Evolutionary conservation across 2,329 filamentous ascomycete species (phyloP).

Genomic region (Epichloe festucae): DNA sequence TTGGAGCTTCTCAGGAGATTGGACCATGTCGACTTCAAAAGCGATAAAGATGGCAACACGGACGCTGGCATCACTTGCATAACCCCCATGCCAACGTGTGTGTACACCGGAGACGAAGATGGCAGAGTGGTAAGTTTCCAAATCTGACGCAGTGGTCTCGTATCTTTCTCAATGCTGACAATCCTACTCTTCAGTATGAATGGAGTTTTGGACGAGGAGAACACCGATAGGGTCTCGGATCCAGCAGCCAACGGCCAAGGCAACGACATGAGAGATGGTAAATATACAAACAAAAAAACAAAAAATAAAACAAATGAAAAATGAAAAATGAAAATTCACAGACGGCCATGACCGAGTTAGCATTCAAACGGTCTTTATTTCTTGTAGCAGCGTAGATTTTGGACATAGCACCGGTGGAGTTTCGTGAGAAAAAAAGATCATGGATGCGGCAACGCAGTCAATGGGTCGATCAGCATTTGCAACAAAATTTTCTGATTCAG

Average conservation of each 20-base stretch:
- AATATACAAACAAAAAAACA: neutral
- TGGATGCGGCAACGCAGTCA: neutral
- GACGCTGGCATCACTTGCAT: slow-evolving; percentile 75
- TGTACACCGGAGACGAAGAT: slow-evolving; percentile 91
- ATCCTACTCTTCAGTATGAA: slow-evolving; percentile 35
- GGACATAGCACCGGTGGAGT: neutral
- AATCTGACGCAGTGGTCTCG: neutral
- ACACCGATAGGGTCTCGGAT: slow-evolving; percentile 36
- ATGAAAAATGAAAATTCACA: neutral
- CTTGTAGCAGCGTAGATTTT: neutral
- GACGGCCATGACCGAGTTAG: neutral
- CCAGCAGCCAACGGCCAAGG: slow-evolving; percentile 1
- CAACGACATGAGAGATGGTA: neutral
- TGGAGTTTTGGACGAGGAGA: slow-evolving; percentile 47
- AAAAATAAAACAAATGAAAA: neutral
- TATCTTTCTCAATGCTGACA: slow-evolving; percentile 4
- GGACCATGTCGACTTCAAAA: slow-evolving; percentile 60
- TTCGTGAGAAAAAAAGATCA: neutral
- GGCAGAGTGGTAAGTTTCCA: slow-evolving; percentile 58
- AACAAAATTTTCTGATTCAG: neutral
- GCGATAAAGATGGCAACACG: slow-evolving; percentile 43
- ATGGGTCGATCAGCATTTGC: neutral
- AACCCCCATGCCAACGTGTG: slow-evolving; percentile 63
- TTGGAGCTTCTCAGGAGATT: slow-evolving; percentile 70
- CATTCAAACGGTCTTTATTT: neutral